Evolutionary conservation across 176 grass and related monocot genomes (phyloP), one percentile per base, ranked within the genome.

Genomic region (Carex kokanica): DNA sequence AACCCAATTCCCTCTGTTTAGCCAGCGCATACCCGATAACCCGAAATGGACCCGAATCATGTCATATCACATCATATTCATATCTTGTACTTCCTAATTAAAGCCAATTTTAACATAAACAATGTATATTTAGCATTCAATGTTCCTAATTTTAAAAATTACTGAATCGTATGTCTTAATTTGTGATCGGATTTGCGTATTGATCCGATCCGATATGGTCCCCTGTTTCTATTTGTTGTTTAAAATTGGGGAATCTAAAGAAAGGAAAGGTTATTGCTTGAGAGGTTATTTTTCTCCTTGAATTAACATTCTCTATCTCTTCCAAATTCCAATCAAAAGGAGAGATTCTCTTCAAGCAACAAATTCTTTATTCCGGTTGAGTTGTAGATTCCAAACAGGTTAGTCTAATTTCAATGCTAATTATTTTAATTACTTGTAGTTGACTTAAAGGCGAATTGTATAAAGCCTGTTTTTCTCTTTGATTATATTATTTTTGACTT

Each of bases 231-330:
- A 77, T 77, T 77, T 77, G 31, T 77, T 55, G 29, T 71, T 55
- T 53, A 54, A 29, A 75, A 77, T 73, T 73, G 69, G 49, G 17
- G 73, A 77, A 75, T 24, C 73, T 55, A 77, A 77, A 55, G 17
- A 54, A 77, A 77, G 73, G 73, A 24, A 13, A 27, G 69, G 49
- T 77, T 55, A 55, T 54, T 77, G 5, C 43, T 53, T 29, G 72
- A 75, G 45, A 53, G 21, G 11, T 75, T 75, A 67, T 53, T 23
- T 23, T 54, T 29, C 24, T 54, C 21, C 49, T 77, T 31, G 14
- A 61, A 29, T 64, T 24, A 71, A 7, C 70, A 52, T 51, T 74
- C 45, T 52, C 10, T n/a, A n/a, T n/a, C n/a, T 74, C 21, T 74
- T 55, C 49, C 23, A 73, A 73, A 49, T 9, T 24, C 23, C 47